Evolutionary conservation across 2,329 filamentous ascomycete species (phyloP), one percentile per base, ranked within the genome.

Genomic region (Exophiala sp.): DNA sequence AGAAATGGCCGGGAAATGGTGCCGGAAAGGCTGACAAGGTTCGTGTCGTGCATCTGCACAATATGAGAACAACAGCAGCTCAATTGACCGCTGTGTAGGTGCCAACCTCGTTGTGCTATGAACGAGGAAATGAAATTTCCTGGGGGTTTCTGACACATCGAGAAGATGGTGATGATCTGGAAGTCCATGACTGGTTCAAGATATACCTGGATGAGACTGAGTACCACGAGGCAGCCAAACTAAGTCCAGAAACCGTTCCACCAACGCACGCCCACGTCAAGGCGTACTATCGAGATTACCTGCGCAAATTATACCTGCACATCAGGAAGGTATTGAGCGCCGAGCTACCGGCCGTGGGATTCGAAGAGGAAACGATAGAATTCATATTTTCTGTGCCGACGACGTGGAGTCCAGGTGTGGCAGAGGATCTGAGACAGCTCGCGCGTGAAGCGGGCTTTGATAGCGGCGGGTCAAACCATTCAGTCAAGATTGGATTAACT

Each of bases 401-500:
- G 3, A 74, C 72, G 0, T 74, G 72, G 72, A 70, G 68, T 55
- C 64, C 68, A 11, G 60, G 65, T 4, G 69, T 72, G 55, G 65
- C 72, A 16, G 67, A 69, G 36, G 64, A 71, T 47, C 71, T 68
- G 11, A 59, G 66, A 12, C 45, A 43, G 3, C 61, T 69, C 2
- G 64, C 71, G 2, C 47, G 65, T 43, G 47, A 55, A 2, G 69
- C 67, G 3, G 67, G 71, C 7, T 67, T 68, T 55, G 62, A 61
- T 8, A 61, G 62, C 45, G 60, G 57, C 20, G 34, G 45, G 18
- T 52, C 57, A 0, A 62, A 65, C 21, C 76, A 79, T 61, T 65
- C 57, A 2, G 68, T 72, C 3, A 66, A 57, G 0, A 76, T 80
- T 48, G 75, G 75, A 0, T 65, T 80, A 11, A 80, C 78, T 0